Evolutionary conservation across 2,329 filamentous ascomycete species (phyloP).

Genomic region (Phyllosticta citrichinensis): DNA sequence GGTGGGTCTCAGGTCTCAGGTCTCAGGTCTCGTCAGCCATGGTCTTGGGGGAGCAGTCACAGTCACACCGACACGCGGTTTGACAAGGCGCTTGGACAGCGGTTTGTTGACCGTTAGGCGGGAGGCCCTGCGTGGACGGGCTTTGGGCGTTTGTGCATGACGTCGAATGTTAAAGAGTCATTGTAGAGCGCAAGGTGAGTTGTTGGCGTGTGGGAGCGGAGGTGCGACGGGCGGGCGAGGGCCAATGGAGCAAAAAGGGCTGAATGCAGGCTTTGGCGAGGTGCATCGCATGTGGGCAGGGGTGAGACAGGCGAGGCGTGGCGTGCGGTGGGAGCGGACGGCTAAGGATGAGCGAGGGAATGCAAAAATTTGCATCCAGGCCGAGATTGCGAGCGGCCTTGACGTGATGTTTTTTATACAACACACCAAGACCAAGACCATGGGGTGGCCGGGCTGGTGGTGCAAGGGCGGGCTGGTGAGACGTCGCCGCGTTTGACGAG

Average conservation of each 20-base stretch:
- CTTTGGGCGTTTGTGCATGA: neutral
- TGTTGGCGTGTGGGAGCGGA: neutral
- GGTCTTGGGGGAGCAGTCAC: neutral
- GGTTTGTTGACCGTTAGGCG: neutral
- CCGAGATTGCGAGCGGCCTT: neutral
- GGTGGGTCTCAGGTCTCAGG: too few species aligned
- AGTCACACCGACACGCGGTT: neutral
- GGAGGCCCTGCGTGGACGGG: too few species aligned
- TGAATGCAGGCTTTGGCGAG: neutral
- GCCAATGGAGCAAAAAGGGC: neutral
- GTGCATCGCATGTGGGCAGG: neutral
- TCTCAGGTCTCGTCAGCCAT: neutral
- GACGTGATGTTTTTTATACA: neutral
- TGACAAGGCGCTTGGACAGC: neutral
- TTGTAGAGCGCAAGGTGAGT: neutral
- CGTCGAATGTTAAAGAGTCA: too few species aligned
- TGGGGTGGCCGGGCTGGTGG: too few species aligned
- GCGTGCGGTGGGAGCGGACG: neutral
- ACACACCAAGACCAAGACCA: too few species aligned
- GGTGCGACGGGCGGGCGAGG: neutral
- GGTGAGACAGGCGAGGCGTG: neutral
- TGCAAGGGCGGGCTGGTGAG: neutral
- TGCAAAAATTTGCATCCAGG: neutral
- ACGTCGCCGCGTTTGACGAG: neutral
- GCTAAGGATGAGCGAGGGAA: neutral